Conservation (phyloP, 352 stramenopile genomes). For the Pseudoperonospora humuli region DNA sequence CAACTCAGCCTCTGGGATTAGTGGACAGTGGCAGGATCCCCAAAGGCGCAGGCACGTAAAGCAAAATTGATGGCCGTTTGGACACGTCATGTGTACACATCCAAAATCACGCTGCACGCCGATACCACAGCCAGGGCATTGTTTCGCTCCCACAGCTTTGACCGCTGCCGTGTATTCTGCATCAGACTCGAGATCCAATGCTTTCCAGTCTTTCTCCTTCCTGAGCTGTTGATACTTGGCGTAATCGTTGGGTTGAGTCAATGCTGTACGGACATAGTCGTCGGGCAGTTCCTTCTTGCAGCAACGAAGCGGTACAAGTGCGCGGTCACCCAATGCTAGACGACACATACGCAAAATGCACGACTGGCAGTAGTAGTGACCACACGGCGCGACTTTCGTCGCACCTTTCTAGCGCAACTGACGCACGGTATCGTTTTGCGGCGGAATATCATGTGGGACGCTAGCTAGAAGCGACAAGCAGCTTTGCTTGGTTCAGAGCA, state of each 20-base stretch:
- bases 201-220: slow-evolving; percentile 45
- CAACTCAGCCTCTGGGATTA: slow-evolving; percentile 55
- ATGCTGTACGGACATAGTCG: slow-evolving; percentile 44
- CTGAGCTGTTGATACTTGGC: slow-evolving; percentile 40
- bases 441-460: slow-evolving; percentile 11
- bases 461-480: slow-evolving; percentile 14
- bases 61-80: slow-evolving; percentile 69
- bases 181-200: slow-evolving; percentile 53
- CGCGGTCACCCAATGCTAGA: slow-evolving; percentile 46
- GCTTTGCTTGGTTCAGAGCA: slow-evolving; percentile 15
- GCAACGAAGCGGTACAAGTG: slow-evolving; percentile 58
- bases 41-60: slow-evolving; percentile 54
- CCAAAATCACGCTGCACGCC: slow-evolving; percentile 62
- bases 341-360: slow-evolving; percentile 57
- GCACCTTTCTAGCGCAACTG: slow-evolving; percentile 24
- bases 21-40: slow-evolving; percentile 42
- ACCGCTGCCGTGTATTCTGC: slow-evolving; percentile 49
- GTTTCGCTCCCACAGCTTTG: slow-evolving; percentile 39
- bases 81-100: slow-evolving; percentile 75
- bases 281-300: slow-evolving; percentile 60
- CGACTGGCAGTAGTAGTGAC: slow-evolving; percentile 46
- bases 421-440: slow-evolving; percentile 25
- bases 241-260: slow-evolving; percentile 25
- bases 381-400: slow-evolving; percentile 39
- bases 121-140: slow-evolving; percentile 67